Conservation (phyloP, 108 stramenopile species). For the Skeletonema marinoi region DNA sequence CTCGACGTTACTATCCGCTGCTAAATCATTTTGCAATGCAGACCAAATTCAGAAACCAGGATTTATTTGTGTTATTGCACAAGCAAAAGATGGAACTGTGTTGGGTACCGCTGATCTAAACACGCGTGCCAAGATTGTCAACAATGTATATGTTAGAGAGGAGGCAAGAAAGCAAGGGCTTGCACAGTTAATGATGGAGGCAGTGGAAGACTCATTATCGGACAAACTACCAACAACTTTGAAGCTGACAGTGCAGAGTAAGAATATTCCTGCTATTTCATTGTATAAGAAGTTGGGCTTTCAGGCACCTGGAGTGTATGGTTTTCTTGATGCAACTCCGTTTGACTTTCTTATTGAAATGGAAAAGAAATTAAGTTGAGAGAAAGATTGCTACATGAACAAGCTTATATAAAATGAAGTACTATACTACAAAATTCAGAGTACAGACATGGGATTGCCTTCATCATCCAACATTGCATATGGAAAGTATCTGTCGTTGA, state of each 20-base stretch:
- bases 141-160: conserved; percentile 39
- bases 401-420: neutral
- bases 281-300: conserved; percentile 43
- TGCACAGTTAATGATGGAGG: conserved; percentile 40
- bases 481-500: conserved; percentile 74
- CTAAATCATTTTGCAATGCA: conserved; percentile 45
- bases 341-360: conserved; percentile 47
- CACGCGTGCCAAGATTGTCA: conserved; percentile 17
- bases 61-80: conserved; percentile 35
- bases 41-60: conserved; percentile 38
- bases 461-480: conserved; percentile 53
- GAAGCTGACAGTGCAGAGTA: conserved; percentile 35
- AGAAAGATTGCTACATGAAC: neutral
- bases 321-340: conserved; percentile 18
- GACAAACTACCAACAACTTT: conserved; percentile 16
- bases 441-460: conserved; percentile 20
- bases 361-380: conserved; percentile 35
- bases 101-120: conserved; percentile 45
- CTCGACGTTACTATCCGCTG: conserved; percentile 19
- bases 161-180: conserved; percentile 42
- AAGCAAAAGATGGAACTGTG: conserved; percentile 8
- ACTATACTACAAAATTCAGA: neutral
- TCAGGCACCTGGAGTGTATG: conserved; percentile 30
- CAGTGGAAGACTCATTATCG: conserved; percentile 11
- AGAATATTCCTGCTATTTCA: conserved; percentile 32